Base-by-base conservation (phyloP, 129 eudicot species). In the Scalesia atractyloides region DNA sequence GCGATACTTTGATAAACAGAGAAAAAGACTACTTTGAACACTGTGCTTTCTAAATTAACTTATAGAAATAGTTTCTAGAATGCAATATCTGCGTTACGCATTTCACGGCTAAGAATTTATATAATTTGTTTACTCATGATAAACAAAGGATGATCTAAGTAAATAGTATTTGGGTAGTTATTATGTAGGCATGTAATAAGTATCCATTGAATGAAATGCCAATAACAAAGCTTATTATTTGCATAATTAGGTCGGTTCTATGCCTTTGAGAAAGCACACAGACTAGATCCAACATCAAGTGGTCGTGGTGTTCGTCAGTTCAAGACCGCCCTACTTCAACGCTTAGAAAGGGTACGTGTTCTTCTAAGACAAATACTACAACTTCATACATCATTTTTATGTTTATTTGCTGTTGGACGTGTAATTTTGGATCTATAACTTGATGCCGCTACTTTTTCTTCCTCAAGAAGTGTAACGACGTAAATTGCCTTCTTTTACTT, bases 241-340 rank as follows among this genome's bases (percentile, higher is more conserved):
- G 67, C 48, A 63, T 63, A 62, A 70, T 78, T 81, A 92, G 97
- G 97, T 75, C 96, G 97, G 14, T 92, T 88, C 79, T 92, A 88
- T 69, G 97, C 97, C 50, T 92, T 92, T 74, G 97, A 92, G 84
- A 86, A 89, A 78, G 97, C 96, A 62, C 96, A 92, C 75, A 86
- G 83, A 60, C 73, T 92, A 59, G 97, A 92, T 84, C 96, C 97
- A 66, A 89, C 89, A 68, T 92, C 97, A 79, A 89, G 97, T 81
- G 97, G 97, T 30, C 96, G 97, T 76, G 97, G 97, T 64, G 97
- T 92, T 74, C 97, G 94, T 81, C 97, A 92, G 68, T 92, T 92
- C 78, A 92, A 92, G 77, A 92, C 97, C 53, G 87, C 91, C 47
- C 88, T 92, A 76, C 97, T 92, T 76, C 96, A 89, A 74, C 97